Evolutionary conservation across 805 yeast species (phyloP).

Genomic region (Candida insectalens): DNA sequence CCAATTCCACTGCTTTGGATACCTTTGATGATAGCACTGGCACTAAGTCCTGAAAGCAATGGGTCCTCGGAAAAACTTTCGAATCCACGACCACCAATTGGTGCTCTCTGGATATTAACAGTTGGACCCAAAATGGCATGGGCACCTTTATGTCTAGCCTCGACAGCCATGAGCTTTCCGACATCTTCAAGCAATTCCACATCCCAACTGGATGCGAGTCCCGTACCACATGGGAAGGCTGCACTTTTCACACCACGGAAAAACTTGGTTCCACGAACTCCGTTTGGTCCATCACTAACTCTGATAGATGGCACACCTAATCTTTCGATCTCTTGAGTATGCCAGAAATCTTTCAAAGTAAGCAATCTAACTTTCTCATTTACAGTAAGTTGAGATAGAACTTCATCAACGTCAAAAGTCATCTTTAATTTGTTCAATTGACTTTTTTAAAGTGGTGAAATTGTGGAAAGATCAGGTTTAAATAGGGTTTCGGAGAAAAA

Average conservation of each 20-base stretch:
- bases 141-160: constrained; percentile 34
- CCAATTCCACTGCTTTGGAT: constrained; percentile 40
- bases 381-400: constrained; percentile 15
- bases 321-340: constrained; percentile 25
- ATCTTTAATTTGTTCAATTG: neutral
- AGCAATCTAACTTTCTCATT: constrained; percentile 23
- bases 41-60: constrained; percentile 31
- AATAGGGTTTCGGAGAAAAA: too few relatives aligned
- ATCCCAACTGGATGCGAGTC: constrained; percentile 34
- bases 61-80: constrained; percentile 37
- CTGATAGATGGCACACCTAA: constrained; percentile 27
- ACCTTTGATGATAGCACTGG: constrained; percentile 44
- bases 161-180: constrained; percentile 33
- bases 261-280: constrained; percentile 34
- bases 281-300: constrained; percentile 37
- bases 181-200: constrained; percentile 27
- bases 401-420: constrained; percentile 13
- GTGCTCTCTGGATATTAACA: constrained; percentile 32
- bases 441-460: neutral
- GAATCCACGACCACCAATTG: constrained; percentile 36
- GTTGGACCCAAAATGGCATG: constrained; percentile 29
- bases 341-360: constrained; percentile 29
- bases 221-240: constrained; percentile 39
- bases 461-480: neutral
- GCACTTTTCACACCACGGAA: constrained; percentile 32